Evolutionary conservation across 1,139 yeast species (phyloP), one percentile per base, ranked within the genome.

Genomic region (Geotrichum bryndzae): DNA sequence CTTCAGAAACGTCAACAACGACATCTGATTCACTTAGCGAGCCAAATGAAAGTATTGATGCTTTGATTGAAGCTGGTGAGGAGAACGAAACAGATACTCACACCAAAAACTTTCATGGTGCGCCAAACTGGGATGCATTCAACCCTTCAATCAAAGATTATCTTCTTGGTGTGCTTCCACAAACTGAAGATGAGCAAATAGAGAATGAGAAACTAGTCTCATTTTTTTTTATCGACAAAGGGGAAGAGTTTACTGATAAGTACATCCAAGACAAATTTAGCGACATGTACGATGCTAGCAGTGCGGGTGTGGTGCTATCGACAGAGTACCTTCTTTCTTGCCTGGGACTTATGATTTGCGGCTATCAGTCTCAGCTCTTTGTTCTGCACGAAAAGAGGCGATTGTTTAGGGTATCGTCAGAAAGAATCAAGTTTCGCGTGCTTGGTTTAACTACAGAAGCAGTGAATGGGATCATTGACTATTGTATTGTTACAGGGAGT

Each of bases 401-500:
- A 3, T 22, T 55, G 1, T 63, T 63, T 31, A 53, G 60, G 38
- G 54, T 54, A 13, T 51, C 59, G 6, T 33, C 57, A 15, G 35
- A 27, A 1, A 22, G 31, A 10, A 45, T 56, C 35, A 56, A 59
- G 25, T 58, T 61, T 50, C 67, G 71, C 8, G 58, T 67, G 7
- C 57, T 63, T 18, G 72, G 71, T 4, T 62, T 68, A 33, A 63
- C 68, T 2, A 51, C 59, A 5, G 63, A 61, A 22, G 46, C 66
- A 13, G 55, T 67, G 15, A 52, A 61, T 2, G 62, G 60, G 8
- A 54, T 71, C n/a, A 57, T 66, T 6, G 55, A 65, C 1, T 54
- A 58, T 15, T 68, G 70, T 41, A 58, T 69, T 25, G 60, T 56
- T 0, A 65, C 70, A 23, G 76, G 76, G 13, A 65, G 71, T 38